Evolutionary conservation across 2,329 filamentous ascomycete species (phyloP).

Genomic region (Cladobotryum mycophilum): DNA sequence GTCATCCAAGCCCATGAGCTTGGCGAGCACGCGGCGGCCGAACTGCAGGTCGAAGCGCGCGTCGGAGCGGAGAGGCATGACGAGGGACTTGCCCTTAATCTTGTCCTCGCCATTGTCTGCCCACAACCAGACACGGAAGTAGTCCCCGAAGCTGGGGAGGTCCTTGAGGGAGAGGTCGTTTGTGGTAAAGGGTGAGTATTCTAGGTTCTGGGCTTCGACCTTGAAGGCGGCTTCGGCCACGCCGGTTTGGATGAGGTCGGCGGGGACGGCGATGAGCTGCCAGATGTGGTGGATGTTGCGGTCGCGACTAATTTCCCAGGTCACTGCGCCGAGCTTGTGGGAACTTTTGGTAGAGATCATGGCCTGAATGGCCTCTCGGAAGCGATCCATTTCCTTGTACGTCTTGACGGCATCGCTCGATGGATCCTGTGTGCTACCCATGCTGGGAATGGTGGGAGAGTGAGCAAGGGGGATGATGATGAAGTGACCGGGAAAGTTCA

Average conservation of each 20-base stretch:
- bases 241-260: conserved; percentile 60
- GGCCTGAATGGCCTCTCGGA: conserved; percentile 67
- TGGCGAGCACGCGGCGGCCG: conserved; percentile 78
- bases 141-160: conserved; percentile 51
- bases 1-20: conserved; percentile 72
- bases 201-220: conserved; percentile 73
- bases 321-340: conserved; percentile 69
- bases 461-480: conserved; percentile 88
- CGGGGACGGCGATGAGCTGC: conserved; percentile 79
- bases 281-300: conserved; percentile 85
- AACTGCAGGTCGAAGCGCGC: conserved; percentile 88
- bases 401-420: conserved; percentile 54
- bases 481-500: conserved; percentile 77
- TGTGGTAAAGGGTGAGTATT: conserved; percentile 45
- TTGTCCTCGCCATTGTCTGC: conserved; percentile 46
- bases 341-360: conserved; percentile 60
- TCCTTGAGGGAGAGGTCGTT: conserved; percentile 45
- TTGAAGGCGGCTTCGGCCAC: conserved; percentile 85
- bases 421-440: conserved; percentile 48
- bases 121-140: conserved; percentile 81
- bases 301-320: conserved; percentile 83
- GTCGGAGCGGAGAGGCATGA: conserved; percentile 65
- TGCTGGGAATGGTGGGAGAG: conserved; percentile 64
- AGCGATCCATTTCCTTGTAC: conserved; percentile 75
- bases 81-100: conserved; percentile 57